Evolutionary conservation across 495 filamentous ascomycete species (phyloP), one percentile per base, ranked within the genome.

Genomic region (Neurospora sp.): DNA sequence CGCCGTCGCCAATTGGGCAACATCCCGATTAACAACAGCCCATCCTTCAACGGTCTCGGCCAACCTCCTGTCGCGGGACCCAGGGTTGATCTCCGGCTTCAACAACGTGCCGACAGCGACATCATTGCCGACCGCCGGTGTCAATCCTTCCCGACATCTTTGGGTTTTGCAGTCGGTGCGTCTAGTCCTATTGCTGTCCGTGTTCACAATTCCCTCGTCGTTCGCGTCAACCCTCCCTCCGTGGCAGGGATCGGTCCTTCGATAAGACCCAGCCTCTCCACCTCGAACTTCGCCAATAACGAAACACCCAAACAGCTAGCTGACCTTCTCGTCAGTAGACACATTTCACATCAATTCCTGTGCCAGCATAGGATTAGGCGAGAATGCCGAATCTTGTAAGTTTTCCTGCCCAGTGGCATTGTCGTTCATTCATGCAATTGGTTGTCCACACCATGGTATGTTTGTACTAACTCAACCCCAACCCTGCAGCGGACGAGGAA

Each of bases 341-440:
- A 39, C 20, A 23, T 42, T 31, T 71, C 75, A 79, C 46, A 78
- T 75, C 3, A 35, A 35, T 44, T 73, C 14, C 23, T 23, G 9
- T 69, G 84, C 81, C 75, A 78, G 79, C 81, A 81, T 72, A 31
- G 27, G 54, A 35, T 37, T 8, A 66, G 54, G 6, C 14, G 12
- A 66, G 12, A 31, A 66, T 66, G 54, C 54, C 54, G 12, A 66
- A 66, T 66, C 54, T 66, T 66, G 54, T 66, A 66, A 66, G 54
- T 66, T 37, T 27, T 37, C 14, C 54, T 66, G 23, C 14, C 14
- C 27, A 35, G 54, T 66, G 12, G 54, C 54, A 35, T 35, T 37
- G 54, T 62, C 54, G 14, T 66, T 31, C 27, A 16, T 35, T 37
- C 27, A 37, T 66, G 54, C 27, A 37, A 35, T 66, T 66, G 54